Evolutionary conservation across 2,329 filamentous ascomycete species (phyloP), one percentile per base, ranked within the genome.

Genomic region (Aspergillus nomiae): DNA sequence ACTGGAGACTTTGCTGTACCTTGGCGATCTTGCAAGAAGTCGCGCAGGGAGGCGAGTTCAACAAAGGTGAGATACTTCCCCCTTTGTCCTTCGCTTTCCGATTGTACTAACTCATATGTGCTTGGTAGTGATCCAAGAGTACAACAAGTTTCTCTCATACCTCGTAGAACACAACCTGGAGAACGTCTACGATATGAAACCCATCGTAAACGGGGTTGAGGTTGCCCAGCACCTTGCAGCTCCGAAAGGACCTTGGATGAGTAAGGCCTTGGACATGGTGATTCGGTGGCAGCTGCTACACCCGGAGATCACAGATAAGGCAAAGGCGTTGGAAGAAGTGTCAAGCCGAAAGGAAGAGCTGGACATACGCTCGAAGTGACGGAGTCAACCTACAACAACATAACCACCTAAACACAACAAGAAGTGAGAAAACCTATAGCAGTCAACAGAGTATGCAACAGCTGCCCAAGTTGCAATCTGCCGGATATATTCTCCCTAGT

Each of bases 201-300:
- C 85, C 6, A 79, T 92, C 28, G 82, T 96, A 38, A 91, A 96
- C 72, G 94, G 95, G 19, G 90, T 86, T 45, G 82, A 89, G 58
- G 84, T 98, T 24, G 86, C 88, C 21, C 84, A 88, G 65, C 87
- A 86, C 4, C 82, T 98, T 4, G 80, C 78, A 21, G 87, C 85
- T 0, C 80, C 85, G n/a, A 88, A 87, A 66, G 89, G 91, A 0
- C 88, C 83, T n/a, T 98, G 94, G 94, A 90, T 96, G 85, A 87
- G 87, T 59, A 84, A 85, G 53, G 93, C 93, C 4, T 80, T 97
- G 54, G 90, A 96, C 36, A 82, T 93, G 4, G 91, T 92, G 64
- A 86, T 96, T 77, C 88, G 89, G 64, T 98, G 94, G 93, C 95
- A 98, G 77, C 84, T 98, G 58, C 86, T 92, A 43, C 88, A 98